Evolutionary conservation across 768 basidiomycete genomes (phyloP), one percentile per base, ranked within the genome.

Genomic region (Rhizopogon salebrosus): DNA sequence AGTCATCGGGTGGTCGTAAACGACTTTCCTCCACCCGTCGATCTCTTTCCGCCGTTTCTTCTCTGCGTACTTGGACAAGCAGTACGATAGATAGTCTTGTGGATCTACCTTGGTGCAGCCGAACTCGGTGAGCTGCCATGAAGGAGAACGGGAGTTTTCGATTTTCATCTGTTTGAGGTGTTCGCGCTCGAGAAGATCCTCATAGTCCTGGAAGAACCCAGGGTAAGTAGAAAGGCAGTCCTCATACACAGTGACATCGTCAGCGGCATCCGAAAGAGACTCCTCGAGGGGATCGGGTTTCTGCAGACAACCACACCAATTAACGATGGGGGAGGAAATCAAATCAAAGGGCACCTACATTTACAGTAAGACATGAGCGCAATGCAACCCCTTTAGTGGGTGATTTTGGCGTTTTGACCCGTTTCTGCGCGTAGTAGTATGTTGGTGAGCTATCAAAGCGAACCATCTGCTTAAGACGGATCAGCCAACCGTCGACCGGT

Each of bases 121-220:
- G 26, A 54, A 62, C 48, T 68, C 66, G 14, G 56, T 64, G 55
- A 67, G 59, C 45, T 69, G 63, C 27, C 69, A 65, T 6, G 65
- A 58, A 9, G 63, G 60, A 46, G 54, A 51, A 6, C 57, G 58
- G n/a, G 58, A 48, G 35, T 35, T 41, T 29, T 27, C 45, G 16
- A 26, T 51, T 5, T 51, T 10, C 39, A 49, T 57, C 49, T 46
- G 54, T 48, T 58, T 18, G 14, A 42, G 34, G 24, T 29, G 35
- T 43, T 52, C 53, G 14, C 54, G 43, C 52, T 60, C 42, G 34
- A 58, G 60, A 6, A 66, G 49, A n/a, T 54, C 45, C 4, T 59
- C 43, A 29, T 62, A 34, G 52, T 66, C 65, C 8, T 40, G 40
- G 4, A 57, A 35, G 48, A 63, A 58, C 1, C 51, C 54, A 2